phyloP scores from a whole-genome alignment of 192 early-diverging fungal species.

The Chytriomyces sp. region DNA sequence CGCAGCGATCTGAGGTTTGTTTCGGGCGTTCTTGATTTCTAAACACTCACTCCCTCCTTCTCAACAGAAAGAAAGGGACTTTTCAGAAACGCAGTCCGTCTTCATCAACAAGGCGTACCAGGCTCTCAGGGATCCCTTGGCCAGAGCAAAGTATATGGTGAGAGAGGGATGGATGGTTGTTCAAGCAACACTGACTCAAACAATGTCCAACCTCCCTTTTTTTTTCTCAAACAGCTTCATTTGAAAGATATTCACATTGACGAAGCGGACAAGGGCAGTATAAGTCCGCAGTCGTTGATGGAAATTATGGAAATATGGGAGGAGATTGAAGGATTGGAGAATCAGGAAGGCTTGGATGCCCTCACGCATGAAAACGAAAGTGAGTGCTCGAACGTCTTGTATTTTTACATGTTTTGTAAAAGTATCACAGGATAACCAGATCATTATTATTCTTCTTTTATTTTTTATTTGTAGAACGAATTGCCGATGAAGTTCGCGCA shows the following conservation, averaged over 20 bases:
- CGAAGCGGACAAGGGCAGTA: conserved; percentile 58
- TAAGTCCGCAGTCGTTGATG: conserved; percentile 73
- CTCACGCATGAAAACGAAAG: conserved; percentile 69
- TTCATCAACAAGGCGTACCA: conserved; percentile 89
- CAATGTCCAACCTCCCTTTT: background rate
- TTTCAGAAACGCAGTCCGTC: conserved; percentile 75
- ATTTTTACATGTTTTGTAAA: background rate
- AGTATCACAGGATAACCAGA: too few species aligned
- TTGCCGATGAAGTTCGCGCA: conserved; percentile 47
- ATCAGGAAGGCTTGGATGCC: conserved; percentile 64
- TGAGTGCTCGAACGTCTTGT: conserved; percentile 33
- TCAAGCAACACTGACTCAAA: background rate
- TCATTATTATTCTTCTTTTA: background rate
- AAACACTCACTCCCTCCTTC: background rate
- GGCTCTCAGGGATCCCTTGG: conserved; percentile 77
- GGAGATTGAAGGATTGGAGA: conserved; percentile 70
- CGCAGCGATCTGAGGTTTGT: conserved; percentile 62
- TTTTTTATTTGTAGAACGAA: conserved; percentile 44
- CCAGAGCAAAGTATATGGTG: conserved; percentile 78
- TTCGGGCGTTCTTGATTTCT: background rate
- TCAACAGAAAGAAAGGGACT: conserved; percentile 63
- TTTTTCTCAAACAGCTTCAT: conserved; percentile 51
- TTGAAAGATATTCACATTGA: conserved; percentile 58
- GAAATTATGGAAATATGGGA: conserved; percentile 82
- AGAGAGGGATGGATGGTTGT: background rate